Evolutionary conservation across 163 green algal genomes (phyloP), one percentile per base, ranked within the genome.

Genomic region (Scenedesmus sp.): DNA sequence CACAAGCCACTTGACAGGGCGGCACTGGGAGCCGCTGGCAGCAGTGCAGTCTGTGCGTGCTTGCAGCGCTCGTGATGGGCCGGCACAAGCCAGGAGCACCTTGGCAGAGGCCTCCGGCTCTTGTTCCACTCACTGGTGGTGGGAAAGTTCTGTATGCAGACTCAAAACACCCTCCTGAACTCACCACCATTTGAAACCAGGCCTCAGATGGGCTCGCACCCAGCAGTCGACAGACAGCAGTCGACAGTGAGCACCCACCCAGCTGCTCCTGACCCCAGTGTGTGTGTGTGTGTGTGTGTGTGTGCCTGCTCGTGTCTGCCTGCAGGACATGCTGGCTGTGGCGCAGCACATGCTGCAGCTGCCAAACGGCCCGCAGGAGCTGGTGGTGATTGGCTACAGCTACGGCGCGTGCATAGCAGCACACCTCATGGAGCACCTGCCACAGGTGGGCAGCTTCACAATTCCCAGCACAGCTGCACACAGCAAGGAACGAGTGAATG

Each of bases 371-470:
- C 61, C 80, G 12, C 70, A 42, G 40, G 30, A 73, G 72, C 76
- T 92, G 40, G 80, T 44, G 30, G 40, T 92, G 40, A 42, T 90
- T 40, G 82, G 89, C 40, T 92, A 92, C 83, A 87, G 70, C 72
- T 90, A 92, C n/a, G 89, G 89, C 72, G 43, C 68, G 13, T 87
- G 72, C 43, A 59, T 92, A 6, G 89, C 89, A 35, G 83, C 89
- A 12, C 46, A 85, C 37, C 12, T 22, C 24, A 59, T 89, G 43
- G 42, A 73, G 81, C 81, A 82, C 10, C 30, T 92, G 81, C 88
- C 88, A 40, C 22, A 88, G 61, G 88, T 92, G 33, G 18, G 87
- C 81, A 86, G 13, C 26, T 18, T 3, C 30, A 76, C 30, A 76
- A n/a, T n/a, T 40, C 30, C 24, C 30, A 40, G 30, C 65, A 20